Conservation (phyloP, 2,329 filamentous ascomycete species). For the Microcera coccophila region DNA sequence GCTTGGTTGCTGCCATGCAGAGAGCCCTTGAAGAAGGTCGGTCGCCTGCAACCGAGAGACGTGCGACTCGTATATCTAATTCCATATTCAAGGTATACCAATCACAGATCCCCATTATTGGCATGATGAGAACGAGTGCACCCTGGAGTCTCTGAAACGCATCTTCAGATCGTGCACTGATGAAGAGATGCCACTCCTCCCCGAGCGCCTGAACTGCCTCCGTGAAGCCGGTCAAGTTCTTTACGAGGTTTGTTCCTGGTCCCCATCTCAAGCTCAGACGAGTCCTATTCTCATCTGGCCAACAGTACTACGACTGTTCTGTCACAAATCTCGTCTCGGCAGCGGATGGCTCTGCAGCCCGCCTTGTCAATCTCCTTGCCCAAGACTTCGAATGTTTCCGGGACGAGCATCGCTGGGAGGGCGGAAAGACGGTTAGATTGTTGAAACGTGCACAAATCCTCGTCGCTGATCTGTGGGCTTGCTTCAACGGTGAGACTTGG, state of each 20-base stretch:
- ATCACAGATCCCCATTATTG: constrained; percentile 89
- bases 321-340: constrained; percentile 69
- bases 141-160: constrained; percentile 65
- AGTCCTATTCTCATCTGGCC: constrained; percentile 4
- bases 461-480: constrained; percentile 94
- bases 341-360: constrained; percentile 75
- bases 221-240: constrained; percentile 79
- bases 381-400: constrained; percentile 80
- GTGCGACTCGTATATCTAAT: constrained; percentile 1
- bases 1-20: constrained; percentile 80
- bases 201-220: constrained; percentile 73
- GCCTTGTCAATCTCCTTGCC: constrained; percentile 80
- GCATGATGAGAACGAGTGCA: constrained; percentile 71
- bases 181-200: constrained; percentile 80
- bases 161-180: constrained; percentile 84
- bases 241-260: constrained; percentile 56
- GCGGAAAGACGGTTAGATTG: constrained; percentile 68
- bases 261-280: no score
- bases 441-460: constrained; percentile 95
- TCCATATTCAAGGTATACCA: constrained; percentile 59
- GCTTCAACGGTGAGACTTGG: constrained; percentile 76
- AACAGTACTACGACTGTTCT: constrained; percentile 69
- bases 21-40: constrained; percentile 80
- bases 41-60: constrained; percentile 12
- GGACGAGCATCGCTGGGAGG: constrained; percentile 74